Evolutionary conservation across 2,329 filamentous ascomycete genomes (phyloP).

Genomic region (Bipolaris cookei): DNA sequence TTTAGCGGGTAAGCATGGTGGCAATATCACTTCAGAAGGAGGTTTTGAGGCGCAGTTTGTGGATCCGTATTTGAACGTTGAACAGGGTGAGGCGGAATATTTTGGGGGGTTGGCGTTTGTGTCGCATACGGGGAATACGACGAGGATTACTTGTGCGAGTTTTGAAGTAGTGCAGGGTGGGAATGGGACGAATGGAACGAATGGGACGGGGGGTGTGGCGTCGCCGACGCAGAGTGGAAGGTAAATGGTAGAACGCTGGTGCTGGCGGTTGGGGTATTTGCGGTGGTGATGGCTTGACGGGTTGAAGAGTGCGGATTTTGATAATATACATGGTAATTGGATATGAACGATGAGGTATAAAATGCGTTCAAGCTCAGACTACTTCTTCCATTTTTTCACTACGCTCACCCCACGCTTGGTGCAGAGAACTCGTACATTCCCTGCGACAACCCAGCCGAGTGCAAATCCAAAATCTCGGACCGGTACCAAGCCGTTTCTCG

Average conservation of each 20-base stretch:
- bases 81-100: conserved; percentile 50
- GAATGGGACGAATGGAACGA: conserved; percentile 14
- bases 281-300: conserved; percentile 13
- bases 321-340: no score
- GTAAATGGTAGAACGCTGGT: conserved; percentile 12
- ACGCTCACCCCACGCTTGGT: conserved; percentile 16
- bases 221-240: conserved; percentile 19
- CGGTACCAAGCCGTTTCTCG: conserved; percentile 15
- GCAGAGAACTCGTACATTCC: conserved; percentile 23
- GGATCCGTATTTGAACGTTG: conserved; percentile 58
- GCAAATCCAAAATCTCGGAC: conserved; percentile 39
- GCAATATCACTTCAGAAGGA: conserved; percentile 38
- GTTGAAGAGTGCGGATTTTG: neutral
- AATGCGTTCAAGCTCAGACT: neutral
- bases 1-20: conserved; percentile 52
- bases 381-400: neutral
- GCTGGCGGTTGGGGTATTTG: conserved; percentile 20
- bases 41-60: conserved; percentile 45
- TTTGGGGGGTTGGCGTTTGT: conserved; percentile 61
- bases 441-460: conserved; percentile 8
- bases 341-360: neutral
- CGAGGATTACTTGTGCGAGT: conserved; percentile 62
- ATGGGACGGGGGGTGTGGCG: conserved; percentile 6
- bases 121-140: conserved; percentile 58
- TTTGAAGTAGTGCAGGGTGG: conserved; percentile 44